Base-by-base conservation (phyloP, 345 rosid genomes). In the Isatis tinctoria region DNA sequence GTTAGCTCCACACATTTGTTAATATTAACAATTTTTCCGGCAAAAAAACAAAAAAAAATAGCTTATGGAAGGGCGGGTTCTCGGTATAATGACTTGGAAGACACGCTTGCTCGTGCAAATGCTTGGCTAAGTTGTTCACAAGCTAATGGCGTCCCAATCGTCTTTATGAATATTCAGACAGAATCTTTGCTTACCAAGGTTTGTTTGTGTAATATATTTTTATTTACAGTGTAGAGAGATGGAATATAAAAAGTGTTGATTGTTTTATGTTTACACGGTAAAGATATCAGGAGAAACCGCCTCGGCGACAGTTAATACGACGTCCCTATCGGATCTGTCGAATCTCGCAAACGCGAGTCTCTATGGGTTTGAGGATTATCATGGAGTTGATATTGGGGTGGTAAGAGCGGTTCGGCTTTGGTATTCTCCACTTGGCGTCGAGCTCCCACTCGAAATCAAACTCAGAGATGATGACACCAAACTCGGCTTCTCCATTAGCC, bases 241-340 rank as follows among this genome's bases (percentile, higher is more conserved):
- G 28, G 27, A 37, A 49, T 67, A 8, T 14, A 11, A 20, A 47
- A 65, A 77, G n/a, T 71, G 66, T 16, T 70, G 17, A 27, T 28
- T 24, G 30, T 33, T 24, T 52, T 33, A 8, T 5, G 13, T 3
- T n/a, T 3, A 17, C 18, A n/a, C 73, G 72, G 40, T 69, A 70
- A 72, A 93, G 99, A 88, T 95, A 77, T 95, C 97, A 0, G 99
- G 99, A 72, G 99, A 95, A 79, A 92, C 88, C 35, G 97, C 97
- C 11, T 92, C 97, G 1, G 79, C 99, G 0, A 87, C 96, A 0
- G 97, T 92, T 69, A 95, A 83, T 76, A 78, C 99, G 0, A 93
- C 96, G 0, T 92, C 97, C 0, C 78, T 95, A 36, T 85, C 97
- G 16, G 99, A 95, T 80, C 65, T 92, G 47, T 85, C 97, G 0